Percentiles rank a stretch among this genome's conserved stretches.
Conservation (phyloP, 2,329 filamentous ascomycete genomes). For the Iodosphaeria phyllophila region DNA sequence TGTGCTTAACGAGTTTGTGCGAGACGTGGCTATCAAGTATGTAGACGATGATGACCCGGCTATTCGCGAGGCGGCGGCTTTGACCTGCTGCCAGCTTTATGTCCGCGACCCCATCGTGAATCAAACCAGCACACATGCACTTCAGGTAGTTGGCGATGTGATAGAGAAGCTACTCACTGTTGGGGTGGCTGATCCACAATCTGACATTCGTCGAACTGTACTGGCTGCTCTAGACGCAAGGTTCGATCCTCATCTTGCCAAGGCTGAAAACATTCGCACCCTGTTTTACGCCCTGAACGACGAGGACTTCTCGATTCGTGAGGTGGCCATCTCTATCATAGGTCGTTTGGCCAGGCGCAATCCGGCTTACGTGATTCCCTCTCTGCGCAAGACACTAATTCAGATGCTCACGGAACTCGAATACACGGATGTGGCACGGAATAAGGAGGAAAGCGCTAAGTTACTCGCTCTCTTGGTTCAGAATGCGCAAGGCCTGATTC, state of each 20-base stretch:
- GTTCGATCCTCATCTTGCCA: conserved; percentile 91
- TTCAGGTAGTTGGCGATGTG: conserved; percentile 93
- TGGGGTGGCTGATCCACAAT: conserved; percentile 78
- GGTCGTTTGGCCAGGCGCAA: conserved; percentile 82
- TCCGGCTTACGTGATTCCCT: conserved; percentile 93
- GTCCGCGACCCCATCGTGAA: conserved; percentile 94
- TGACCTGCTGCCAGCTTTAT: conserved; percentile 96
- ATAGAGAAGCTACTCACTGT: conserved; percentile 94
- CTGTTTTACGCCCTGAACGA: conserved; percentile 93
- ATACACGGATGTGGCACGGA: conserved; percentile 82
- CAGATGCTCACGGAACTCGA: conserved; percentile 93
- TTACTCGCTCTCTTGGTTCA: conserved; percentile 82
- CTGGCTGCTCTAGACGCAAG: conserved; percentile 77
- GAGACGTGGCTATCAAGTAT: conserved; percentile 94
- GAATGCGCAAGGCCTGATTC: conserved; percentile 82
- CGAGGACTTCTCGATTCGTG: conserved; percentile 77
- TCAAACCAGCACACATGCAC: conserved; percentile 90
- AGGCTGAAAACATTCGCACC: conserved; percentile 91
- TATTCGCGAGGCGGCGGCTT: conserved; percentile 80
- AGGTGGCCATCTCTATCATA: conserved; percentile 91
- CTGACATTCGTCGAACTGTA: conserved; percentile 76
- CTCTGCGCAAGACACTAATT: conserved; percentile 81
- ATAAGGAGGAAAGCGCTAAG: conserved; percentile 92
- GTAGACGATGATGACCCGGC: conserved; percentile 91
- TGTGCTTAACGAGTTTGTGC: conserved; percentile 93